These are phyloP conservation scores for Fagopyrum esculentum DNA, from an alignment of 148 eudicot genomes.

Conservation along the genomic window DNA sequence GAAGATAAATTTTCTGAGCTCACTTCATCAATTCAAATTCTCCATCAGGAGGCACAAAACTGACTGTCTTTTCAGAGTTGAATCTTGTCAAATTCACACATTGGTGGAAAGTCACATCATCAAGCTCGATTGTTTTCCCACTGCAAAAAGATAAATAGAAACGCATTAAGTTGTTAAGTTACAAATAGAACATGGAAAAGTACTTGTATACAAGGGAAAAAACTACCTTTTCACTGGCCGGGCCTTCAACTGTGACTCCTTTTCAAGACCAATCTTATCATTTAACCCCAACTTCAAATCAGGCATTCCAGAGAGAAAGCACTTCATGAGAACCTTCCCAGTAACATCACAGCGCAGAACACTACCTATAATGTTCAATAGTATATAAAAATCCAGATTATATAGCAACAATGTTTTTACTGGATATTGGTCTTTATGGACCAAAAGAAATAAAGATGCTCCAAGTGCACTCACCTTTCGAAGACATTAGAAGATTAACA, in stretches of 20 bases:
- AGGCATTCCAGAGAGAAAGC: constrained; percentile 99
- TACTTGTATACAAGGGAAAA: neutral
- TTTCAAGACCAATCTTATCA: constrained; percentile 99
- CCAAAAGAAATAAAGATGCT: neutral
- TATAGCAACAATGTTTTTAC: neutral
- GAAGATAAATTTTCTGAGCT: constrained; percentile 17
- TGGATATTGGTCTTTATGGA: neutral
- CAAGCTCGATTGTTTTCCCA: constrained; percentile 98
- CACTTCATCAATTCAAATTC: constrained; percentile 99
- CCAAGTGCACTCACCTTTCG: constrained; percentile 52
- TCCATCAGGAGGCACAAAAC: constrained; percentile 99
- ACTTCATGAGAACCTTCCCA: constrained; percentile 96
- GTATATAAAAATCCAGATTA: neutral
- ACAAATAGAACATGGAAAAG: neutral
- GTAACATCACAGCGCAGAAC: constrained; percentile 97
- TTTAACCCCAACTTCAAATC: constrained; percentile 96
- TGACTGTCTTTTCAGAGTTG: constrained; percentile 97
- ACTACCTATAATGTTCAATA: constrained; percentile 40
- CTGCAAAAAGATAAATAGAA: constrained; percentile 36
- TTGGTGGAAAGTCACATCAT: constrained; percentile 98
- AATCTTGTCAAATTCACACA: constrained; percentile 97
- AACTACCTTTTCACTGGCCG: constrained; percentile 89
- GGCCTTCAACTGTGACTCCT: constrained; percentile 88
- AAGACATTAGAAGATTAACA: constrained; percentile 98
- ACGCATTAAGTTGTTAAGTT: neutral